A percentile compares a stretch with the other conserved stretches of the same genome.
Evolutionary conservation across 176 grass and related monocot species (phyloP).

Genomic region (Tuctoria greenei): DNA sequence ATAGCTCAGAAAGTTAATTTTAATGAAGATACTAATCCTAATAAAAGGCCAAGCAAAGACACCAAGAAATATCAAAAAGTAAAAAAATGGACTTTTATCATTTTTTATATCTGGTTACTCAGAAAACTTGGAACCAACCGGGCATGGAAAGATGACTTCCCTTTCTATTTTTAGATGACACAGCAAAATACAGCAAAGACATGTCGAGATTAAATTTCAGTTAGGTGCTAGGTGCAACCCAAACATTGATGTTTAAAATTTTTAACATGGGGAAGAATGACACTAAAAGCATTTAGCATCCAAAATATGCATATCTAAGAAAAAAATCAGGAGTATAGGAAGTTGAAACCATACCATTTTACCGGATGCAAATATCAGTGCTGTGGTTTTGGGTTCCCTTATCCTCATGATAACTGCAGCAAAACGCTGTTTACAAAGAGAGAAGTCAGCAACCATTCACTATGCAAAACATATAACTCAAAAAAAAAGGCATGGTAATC

Average conservation of each 20-base stretch:
- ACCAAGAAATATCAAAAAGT: not conserved
- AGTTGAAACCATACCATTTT: slow-evolving; percentile 74
- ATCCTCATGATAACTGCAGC: slow-evolving; percentile 99
- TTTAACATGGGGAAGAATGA: too few species aligned
- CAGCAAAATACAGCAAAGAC: too few species aligned
- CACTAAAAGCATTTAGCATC: too few species aligned
- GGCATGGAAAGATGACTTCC: not conserved
- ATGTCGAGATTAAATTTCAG: too few species aligned
- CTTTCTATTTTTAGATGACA: not conserved
- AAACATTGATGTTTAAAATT: too few species aligned
- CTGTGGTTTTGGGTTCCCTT: slow-evolving; percentile 98
- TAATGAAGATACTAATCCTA: not conserved
- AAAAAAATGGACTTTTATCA: too few species aligned
- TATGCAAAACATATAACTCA: too few species aligned
- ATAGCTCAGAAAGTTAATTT: not conserved
- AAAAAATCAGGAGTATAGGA: not conserved
- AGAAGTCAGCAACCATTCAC: not conserved
- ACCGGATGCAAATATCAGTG: slow-evolving; percentile 95
- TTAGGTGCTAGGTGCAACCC: too few species aligned
- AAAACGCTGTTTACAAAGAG: slow-evolving; percentile 78
- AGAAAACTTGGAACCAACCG: not conserved
- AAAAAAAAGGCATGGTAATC: not conserved
- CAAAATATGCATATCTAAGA: too few species aligned
- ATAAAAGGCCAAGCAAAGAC: not conserved
- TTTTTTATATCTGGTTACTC: too few species aligned